Evolutionary conservation across 2,329 filamentous ascomycete genomes (phyloP).

Genomic region (Diaporthe sp.): DNA sequence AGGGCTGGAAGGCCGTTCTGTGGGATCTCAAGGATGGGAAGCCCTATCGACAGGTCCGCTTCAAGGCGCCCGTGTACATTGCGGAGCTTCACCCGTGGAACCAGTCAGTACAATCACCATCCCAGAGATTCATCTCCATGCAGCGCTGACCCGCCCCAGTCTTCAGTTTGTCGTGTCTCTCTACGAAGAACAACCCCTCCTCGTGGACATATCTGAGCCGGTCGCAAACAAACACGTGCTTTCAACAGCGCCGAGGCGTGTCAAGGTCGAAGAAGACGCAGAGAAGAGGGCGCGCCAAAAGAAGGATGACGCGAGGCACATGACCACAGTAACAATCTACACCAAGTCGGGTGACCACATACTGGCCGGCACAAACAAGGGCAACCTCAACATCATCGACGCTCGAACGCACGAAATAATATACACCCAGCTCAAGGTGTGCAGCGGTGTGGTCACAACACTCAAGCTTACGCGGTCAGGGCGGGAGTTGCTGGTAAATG

Average conservation of each 20-base stretch:
- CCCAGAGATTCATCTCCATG: conserved; percentile 12
- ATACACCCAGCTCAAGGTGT: conserved; percentile 86
- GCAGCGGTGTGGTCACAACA: conserved; percentile 88
- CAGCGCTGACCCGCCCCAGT: conserved; percentile 58
- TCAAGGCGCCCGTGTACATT: conserved; percentile 94
- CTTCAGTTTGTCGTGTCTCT: conserved; percentile 90
- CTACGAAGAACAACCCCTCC: conserved; percentile 91
- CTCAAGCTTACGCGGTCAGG: conserved; percentile 88
- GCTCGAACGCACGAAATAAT: conserved; percentile 84
- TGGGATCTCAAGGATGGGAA: conserved; percentile 86
- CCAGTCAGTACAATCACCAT: conserved; percentile 69
- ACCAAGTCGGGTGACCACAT: conserved; percentile 89
- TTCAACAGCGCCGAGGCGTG: conserved; percentile 84
- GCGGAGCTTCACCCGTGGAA: conserved; percentile 94
- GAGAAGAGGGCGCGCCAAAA: conserved; percentile 84
- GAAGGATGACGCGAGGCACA: conserved; percentile 93
- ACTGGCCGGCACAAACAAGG: conserved; percentile 92
- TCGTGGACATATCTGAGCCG: conserved; percentile 83
- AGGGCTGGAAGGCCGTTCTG: conserved; percentile 96
- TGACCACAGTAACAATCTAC: conserved; percentile 93
- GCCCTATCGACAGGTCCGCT: conserved; percentile 86
- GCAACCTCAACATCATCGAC: conserved; percentile 96
- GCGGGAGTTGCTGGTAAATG: conserved; percentile 89
- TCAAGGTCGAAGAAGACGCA: conserved; percentile 77
- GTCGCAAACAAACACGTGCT: conserved; percentile 82